These are phyloP conservation scores for Lipomyces anomalus DNA, from an alignment of 805 yeast genomes.

Conservation along the genomic window DNA sequence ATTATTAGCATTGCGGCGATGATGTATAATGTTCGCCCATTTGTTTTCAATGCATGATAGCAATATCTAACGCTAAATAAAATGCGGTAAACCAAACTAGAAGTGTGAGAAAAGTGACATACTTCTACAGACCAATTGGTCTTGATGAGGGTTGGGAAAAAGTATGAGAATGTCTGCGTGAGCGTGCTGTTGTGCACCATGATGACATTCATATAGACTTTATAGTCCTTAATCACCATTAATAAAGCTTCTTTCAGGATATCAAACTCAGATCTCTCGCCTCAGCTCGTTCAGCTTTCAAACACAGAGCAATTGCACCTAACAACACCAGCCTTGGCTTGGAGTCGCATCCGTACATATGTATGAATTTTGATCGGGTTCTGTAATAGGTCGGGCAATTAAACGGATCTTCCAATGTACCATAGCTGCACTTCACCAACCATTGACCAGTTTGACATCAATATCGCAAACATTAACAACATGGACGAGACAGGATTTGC, in stretches of 20 bases:
- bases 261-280: too few species aligned
- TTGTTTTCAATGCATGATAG: constrained; percentile 4
- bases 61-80: constrained; percentile 16
- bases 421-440: too few species aligned
- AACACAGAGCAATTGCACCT: too few species aligned
- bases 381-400: too few species aligned
- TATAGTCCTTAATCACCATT: constrained; percentile 12
- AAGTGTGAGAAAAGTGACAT: constrained; percentile 49
- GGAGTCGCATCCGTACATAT: too few species aligned
- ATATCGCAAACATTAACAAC: too few species aligned
- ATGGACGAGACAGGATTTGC: too few species aligned
- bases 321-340: too few species aligned
- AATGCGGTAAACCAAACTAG: constrained; percentile 55
- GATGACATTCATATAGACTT: constrained; percentile 10
- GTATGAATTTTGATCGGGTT: too few species aligned
- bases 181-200: constrained; percentile 13
- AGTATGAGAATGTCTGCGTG: constrained; percentile 39
- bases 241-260: constrained; percentile 9
- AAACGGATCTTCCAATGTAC: too few species aligned
- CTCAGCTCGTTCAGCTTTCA: too few species aligned
- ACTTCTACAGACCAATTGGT: constrained; percentile 46
- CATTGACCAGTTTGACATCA: too few species aligned
- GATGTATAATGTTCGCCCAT: constrained; percentile 3
- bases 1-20: constrained; percentile 2
- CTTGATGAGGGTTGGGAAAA: constrained; percentile 52